Conservation (phyloP, 306 rosid genomes). For the Acmispon strigosus region DNA sequence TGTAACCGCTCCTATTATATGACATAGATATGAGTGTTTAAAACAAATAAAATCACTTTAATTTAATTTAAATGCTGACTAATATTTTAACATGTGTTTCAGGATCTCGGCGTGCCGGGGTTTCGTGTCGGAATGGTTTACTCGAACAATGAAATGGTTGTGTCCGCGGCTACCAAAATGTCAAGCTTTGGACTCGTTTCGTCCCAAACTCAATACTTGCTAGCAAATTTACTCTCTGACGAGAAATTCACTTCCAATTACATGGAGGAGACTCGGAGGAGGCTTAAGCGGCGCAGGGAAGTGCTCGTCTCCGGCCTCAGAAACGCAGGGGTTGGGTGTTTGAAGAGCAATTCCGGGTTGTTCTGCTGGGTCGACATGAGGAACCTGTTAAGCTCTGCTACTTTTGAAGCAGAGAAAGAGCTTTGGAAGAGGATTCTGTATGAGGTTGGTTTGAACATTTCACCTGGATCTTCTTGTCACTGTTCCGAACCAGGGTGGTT, state of each 20-base stretch:
- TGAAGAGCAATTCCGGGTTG: constrained; percentile 69
- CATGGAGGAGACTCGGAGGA: constrained; percentile 29
- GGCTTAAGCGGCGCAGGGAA: constrained; percentile 41
- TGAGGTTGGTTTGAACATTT: constrained; percentile 58
- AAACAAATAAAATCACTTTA: too few relatives aligned
- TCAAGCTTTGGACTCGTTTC: constrained; percentile 88
- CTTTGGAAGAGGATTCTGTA: constrained; percentile 60
- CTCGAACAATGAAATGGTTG: constrained; percentile 41
- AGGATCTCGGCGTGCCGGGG: constrained; percentile 65
- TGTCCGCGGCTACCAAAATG: constrained; percentile 77
- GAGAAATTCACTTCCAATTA: constrained; percentile 38
- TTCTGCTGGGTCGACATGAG: constrained; percentile 95
- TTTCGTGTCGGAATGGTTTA: constrained; percentile 81
- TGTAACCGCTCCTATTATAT: too few relatives aligned
- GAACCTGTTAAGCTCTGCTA: constrained; percentile 27
- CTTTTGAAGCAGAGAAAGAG: constrained; percentile 70
- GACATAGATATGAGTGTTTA: too few relatives aligned
- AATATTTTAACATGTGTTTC: too few relatives aligned
- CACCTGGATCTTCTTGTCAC: constrained; percentile 80
- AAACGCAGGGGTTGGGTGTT: constrained; percentile 45
- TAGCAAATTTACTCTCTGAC: constrained; percentile 47
- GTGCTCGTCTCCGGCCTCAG: constrained; percentile 44
- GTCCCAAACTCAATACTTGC: constrained; percentile 63
- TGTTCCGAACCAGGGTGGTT: constrained; percentile 95
- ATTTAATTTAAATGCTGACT: too few relatives aligned